Percentiles rank a stretch among this genome's conserved stretches.
phyloP scores from a whole-genome alignment of 1,284 basidiomycete genomes.

The Kwoniella shivajii region DNA sequence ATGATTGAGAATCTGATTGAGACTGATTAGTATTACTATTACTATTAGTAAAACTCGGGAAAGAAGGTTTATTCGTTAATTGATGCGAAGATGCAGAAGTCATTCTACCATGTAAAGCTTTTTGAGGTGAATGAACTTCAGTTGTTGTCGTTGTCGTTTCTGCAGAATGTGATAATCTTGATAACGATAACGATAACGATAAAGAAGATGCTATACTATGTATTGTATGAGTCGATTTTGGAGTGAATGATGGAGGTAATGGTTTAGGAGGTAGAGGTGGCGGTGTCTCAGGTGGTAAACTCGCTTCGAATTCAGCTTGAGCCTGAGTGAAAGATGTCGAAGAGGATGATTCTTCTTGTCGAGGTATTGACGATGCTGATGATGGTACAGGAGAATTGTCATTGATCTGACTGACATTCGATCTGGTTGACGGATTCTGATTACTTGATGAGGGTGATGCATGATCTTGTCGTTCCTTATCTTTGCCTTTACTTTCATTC shows the following conservation, averaged over 20 bases:
- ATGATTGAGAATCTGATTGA: background rate
- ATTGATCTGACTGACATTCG: background rate
- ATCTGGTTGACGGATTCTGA: background rate
- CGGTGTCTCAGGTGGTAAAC: background rate
- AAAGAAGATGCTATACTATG: background rate
- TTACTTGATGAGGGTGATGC: too few species aligned
- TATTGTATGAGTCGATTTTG: conserved; percentile 5
- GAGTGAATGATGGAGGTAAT: background rate
- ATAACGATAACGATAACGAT: background rate
- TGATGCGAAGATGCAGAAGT: conserved; percentile 14
- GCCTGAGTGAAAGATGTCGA: background rate
- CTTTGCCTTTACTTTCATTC: background rate
- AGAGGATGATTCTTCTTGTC: background rate
- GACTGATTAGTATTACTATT: background rate
- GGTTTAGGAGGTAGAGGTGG: conserved; percentile 11
- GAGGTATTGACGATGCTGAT: background rate
- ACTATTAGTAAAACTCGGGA: background rate
- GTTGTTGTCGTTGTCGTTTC: too few species aligned
- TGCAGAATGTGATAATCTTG: background rate
- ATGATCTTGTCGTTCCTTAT: too few species aligned
- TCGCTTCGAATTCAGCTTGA: background rate
- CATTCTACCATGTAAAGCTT: conserved; percentile 1
- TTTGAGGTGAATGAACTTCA: conserved; percentile 1
- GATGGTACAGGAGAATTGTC: background rate
- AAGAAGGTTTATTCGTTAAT: background rate